Conservation (phyloP, 495 filamentous ascomycete species). For the Xylaria telfairii region DNA sequence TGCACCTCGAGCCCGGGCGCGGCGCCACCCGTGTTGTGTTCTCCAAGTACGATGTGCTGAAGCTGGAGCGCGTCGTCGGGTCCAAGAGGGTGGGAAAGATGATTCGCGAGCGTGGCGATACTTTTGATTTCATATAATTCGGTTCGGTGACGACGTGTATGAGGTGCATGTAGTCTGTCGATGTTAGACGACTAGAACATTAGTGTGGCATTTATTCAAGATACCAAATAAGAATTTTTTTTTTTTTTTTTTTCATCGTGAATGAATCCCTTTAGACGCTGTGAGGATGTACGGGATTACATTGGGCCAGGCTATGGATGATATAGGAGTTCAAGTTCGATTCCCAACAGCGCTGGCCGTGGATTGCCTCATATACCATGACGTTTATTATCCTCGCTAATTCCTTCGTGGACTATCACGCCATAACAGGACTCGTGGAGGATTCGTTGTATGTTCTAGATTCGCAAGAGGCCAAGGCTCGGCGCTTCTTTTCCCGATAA, state of each 20-base stretch:
- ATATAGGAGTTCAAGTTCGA: too few species aligned
- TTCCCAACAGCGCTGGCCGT: too few species aligned
- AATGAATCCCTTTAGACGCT: not conserved
- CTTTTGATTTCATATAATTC: conserved; percentile 76
- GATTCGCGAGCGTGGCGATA: conserved; percentile 80
- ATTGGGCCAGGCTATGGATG: too few species aligned
- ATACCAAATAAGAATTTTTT: not conserved
- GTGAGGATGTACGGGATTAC: not conserved
- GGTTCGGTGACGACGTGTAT: not conserved
- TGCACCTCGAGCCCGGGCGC: conserved; percentile 54
- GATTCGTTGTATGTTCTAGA: conserved; percentile 8
- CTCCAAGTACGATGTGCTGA: conserved; percentile 85
- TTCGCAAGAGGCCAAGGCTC: not conserved
- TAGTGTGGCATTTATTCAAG: not conserved
- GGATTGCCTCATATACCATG: not conserved
- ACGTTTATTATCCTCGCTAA: not conserved
- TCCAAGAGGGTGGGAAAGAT: conserved; percentile 76
- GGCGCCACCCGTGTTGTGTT: conserved; percentile 75
- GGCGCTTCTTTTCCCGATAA: conserved; percentile 5
- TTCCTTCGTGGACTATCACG: not conserved
- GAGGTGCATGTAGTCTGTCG: not conserved
- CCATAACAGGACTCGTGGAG: not conserved
- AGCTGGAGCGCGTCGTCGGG: conserved; percentile 88
- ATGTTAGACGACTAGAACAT: not conserved
- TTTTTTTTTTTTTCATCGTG: too few species aligned